Evolutionary conservation across 1,284 basidiomycete genomes (phyloP).

Genomic region (Vanrija sp.): DNA sequence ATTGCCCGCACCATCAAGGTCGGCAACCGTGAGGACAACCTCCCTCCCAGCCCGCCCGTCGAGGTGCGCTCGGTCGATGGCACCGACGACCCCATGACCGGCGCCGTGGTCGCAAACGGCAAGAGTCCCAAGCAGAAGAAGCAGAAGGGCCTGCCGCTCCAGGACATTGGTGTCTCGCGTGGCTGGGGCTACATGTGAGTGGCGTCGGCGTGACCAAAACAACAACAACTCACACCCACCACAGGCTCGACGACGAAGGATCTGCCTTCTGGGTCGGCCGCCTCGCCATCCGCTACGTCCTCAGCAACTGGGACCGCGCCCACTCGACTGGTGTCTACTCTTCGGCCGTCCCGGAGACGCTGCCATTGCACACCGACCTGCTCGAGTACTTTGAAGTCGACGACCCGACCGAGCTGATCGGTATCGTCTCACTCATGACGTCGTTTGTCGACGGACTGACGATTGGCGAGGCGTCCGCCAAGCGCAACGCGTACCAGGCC

Average conservation of each 20-base stretch:
- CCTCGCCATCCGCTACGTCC: constrained; percentile 34
- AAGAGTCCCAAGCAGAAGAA: background rate
- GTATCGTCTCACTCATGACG: constrained; percentile 28
- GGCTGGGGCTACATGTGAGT: constrained; percentile 44
- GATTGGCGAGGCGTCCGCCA: constrained; percentile 31
- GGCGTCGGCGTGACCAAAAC: background rate
- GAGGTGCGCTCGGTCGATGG: constrained; percentile 2
- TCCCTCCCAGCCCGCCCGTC: constrained; percentile 10
- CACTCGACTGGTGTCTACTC: constrained; percentile 27
- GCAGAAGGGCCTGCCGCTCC: constrained; percentile 25
- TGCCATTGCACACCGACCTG: constrained; percentile 35
- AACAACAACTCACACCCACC: constrained; percentile 1
- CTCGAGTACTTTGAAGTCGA: constrained; percentile 33
- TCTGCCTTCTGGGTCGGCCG: constrained; percentile 43
- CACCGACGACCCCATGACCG: background rate
- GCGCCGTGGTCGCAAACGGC: background rate
- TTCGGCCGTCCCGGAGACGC: constrained; percentile 12
- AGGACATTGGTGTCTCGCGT: constrained; percentile 33
- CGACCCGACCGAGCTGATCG: constrained; percentile 37
- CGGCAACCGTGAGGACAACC: background rate
- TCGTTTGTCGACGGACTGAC: constrained; percentile 22
- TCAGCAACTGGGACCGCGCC: constrained; percentile 30
- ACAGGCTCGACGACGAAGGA: constrained; percentile 39
- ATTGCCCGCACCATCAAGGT: constrained; percentile 36
- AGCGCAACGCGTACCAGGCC: constrained; percentile 39